Conservation (phyloP, 176 grass and related monocot species). For the Secale cereale region DNA sequence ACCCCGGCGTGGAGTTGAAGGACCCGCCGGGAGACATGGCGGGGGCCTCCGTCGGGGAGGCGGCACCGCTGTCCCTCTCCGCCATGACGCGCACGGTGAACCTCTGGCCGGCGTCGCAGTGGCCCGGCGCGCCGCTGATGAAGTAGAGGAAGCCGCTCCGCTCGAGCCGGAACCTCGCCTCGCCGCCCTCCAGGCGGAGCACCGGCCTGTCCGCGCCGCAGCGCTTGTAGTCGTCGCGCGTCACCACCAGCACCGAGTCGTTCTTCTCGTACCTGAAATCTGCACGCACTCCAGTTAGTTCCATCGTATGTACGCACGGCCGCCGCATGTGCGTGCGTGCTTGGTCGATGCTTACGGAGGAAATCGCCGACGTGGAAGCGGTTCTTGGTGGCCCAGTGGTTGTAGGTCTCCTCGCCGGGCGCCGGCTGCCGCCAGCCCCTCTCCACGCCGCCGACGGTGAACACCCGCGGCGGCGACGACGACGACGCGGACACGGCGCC, state of each 20-base stretch:
- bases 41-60: neutral
- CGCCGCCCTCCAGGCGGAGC: constrained; percentile 30
- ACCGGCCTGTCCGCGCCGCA: constrained; percentile 25
- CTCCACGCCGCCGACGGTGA: constrained; percentile 44
- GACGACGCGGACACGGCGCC: neutral
- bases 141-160: constrained; percentile 48
- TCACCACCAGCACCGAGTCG: constrained; percentile 72
- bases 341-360: constrained; percentile 39
- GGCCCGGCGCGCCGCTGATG: constrained; percentile 57
- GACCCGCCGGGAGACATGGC: neutral
- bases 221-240: constrained; percentile 41
- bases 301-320: neutral
- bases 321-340: neutral
- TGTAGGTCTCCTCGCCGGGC: constrained; percentile 53
- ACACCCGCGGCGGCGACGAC: neutral
- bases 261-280: constrained; percentile 45
- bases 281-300: neutral
- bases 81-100: constrained; percentile 47
- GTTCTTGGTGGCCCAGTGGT: constrained; percentile 68
- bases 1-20: neutral
- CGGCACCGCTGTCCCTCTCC: neutral
- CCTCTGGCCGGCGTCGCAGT: constrained; percentile 59
- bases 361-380: constrained; percentile 66
- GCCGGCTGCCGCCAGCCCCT: constrained; percentile 46
- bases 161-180: constrained; percentile 47